A percentile compares a stretch with the other conserved stretches of the same genome.
phyloP scores from a whole-genome alignment of 2,329 filamentous ascomycete genomes.

The Colletotrichum paranaense region DNA sequence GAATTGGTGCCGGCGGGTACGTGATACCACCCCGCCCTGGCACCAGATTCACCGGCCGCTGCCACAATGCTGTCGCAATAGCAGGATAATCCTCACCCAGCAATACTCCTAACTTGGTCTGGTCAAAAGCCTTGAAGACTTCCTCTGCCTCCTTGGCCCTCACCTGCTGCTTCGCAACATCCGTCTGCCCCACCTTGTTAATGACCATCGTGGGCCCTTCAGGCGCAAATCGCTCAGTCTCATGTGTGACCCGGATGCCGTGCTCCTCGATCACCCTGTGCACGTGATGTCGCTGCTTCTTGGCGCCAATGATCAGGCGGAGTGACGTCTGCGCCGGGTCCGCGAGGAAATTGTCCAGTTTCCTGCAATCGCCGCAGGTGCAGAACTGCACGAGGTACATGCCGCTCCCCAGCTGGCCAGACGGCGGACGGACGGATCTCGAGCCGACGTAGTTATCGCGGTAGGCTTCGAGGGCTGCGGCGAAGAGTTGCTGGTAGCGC shows the following conservation, averaged over 20 bases:
- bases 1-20: neutral
- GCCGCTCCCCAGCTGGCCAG: neutral
- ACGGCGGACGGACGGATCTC: constrained; percentile 22
- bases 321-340: constrained; percentile 2
- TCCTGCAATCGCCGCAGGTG: constrained; percentile 40
- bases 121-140: constrained; percentile 12
- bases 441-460: constrained; percentile 38
- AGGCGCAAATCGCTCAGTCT: constrained; percentile 23
- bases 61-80: constrained; percentile 6
- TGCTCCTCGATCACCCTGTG: constrained; percentile 32
- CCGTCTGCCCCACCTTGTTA: constrained; percentile 37
- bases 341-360: constrained; percentile 43
- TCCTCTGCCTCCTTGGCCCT: constrained; percentile 2
- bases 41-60: neutral
- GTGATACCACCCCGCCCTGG: neutral
- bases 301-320: constrained; percentile 31
- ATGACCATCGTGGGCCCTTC: constrained; percentile 39
- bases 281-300: constrained; percentile 39
- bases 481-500: constrained; percentile 41
- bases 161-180: neutral
- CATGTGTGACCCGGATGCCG: constrained; percentile 38
- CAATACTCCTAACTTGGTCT: constrained; percentile 18
- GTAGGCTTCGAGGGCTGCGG: constrained; percentile 38
- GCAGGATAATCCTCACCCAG: constrained; percentile 21
- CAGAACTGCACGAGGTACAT: constrained; percentile 34